phyloP scores from a whole-genome alignment of 2,329 filamentous ascomycete genomes.

The Aspergillus novofumigatus region DNA sequence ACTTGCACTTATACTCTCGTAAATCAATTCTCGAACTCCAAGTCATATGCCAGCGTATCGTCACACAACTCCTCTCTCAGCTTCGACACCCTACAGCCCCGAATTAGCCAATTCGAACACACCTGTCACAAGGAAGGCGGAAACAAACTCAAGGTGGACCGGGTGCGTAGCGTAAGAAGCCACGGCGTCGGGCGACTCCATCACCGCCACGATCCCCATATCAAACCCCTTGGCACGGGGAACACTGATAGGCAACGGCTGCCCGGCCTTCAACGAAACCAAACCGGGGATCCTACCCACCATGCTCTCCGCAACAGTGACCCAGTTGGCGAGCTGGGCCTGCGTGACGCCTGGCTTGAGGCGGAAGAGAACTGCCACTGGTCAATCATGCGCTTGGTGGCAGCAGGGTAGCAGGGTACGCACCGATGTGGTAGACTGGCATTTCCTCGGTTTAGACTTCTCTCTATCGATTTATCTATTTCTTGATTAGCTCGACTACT shows the following conservation, averaged over 20 bases:
- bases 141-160: constrained; percentile 43
- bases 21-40: constrained; percentile 28
- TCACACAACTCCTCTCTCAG: constrained; percentile 40
- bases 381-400: constrained; percentile 1
- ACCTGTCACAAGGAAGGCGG: not conserved
- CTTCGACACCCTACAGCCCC: constrained; percentile 32
- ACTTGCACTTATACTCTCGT: not conserved
- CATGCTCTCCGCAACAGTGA: constrained; percentile 31
- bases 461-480: not conserved
- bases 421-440: constrained; percentile 42
- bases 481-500: not conserved
- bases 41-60: constrained; percentile 41
- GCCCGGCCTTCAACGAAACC: constrained; percentile 32
- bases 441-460: constrained; percentile 17
- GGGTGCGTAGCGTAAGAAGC: constrained; percentile 43
- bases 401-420: constrained; percentile 3
- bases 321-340: constrained; percentile 31
- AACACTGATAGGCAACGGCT: constrained; percentile 38
- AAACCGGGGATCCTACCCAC: constrained; percentile 42
- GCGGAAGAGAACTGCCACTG: constrained; percentile 38
- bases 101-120: not conserved
- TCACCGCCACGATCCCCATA: constrained; percentile 43
- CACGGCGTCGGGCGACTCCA: constrained; percentile 43
- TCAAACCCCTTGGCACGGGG: constrained; percentile 43
- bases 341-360: constrained; percentile 37